phyloP scores from a whole-genome alignment of 2,329 filamentous ascomycete genomes.

The Penicillium griseofulvum region DNA sequence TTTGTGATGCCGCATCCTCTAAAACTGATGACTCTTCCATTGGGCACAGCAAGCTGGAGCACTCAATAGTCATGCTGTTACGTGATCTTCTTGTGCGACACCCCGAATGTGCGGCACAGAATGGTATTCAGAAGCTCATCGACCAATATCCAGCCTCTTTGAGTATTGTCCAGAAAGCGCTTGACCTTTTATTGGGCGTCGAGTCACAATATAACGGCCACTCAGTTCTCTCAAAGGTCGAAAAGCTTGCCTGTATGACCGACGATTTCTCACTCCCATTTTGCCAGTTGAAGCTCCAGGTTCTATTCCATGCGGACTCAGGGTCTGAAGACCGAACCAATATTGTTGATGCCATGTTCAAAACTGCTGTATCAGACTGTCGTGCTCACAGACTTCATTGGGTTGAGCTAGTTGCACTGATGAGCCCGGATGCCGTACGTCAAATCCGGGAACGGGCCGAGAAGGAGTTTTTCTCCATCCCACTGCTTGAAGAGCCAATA shows the following conservation, averaged over 20 bases:
- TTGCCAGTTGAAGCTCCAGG: slow-evolving; percentile 43
- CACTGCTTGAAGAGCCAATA: slow-evolving; percentile 30
- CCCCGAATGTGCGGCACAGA: slow-evolving; percentile 27
- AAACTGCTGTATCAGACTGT: slow-evolving; percentile 37
- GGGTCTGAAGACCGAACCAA: slow-evolving; percentile 27
- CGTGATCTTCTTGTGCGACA: slow-evolving; percentile 36
- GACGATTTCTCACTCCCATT: slow-evolving; percentile 46
- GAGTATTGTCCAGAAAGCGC: slow-evolving; percentile 29
- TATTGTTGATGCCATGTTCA: slow-evolving; percentile 43
- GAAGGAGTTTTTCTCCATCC: slow-evolving; percentile 39
- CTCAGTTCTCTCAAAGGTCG: slow-evolving; percentile 30
- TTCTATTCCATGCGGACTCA: slow-evolving; percentile 37
- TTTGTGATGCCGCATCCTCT: slow-evolving; percentile 31
- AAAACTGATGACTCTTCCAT: slow-evolving; percentile 5
- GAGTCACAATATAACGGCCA: slow-evolving; percentile 17
- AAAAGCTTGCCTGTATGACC: slow-evolving; percentile 36
- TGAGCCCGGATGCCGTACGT: slow-evolving; percentile 38
- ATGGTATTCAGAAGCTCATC: slow-evolving; percentile 31
- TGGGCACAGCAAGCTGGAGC: slow-evolving; percentile 18
- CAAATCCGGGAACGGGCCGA: slow-evolving; percentile 45
- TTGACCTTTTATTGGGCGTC: slow-evolving; percentile 35
- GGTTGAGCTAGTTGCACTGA: slow-evolving; percentile 40
- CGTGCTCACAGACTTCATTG: slow-evolving; percentile 36
- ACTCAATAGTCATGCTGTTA: slow-evolving; percentile 30
- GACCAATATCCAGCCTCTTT: slow-evolving; percentile 28